Base-by-base conservation (phyloP, 2,329 filamentous ascomycete genomes). In the Ilyonectria mors-panacis region DNA sequence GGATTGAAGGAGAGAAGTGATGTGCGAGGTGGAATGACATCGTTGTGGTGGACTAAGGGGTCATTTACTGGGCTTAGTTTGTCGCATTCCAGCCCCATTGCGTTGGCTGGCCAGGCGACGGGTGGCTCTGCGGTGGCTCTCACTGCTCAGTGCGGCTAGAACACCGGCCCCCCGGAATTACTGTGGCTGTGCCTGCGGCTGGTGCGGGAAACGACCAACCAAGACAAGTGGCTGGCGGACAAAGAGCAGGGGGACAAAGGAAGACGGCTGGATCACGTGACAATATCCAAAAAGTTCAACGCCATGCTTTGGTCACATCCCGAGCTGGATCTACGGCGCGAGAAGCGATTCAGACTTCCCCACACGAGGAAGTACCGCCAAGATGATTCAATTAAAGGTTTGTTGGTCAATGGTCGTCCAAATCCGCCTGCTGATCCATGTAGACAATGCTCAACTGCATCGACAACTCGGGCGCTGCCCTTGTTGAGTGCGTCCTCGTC, bases 401-500 rank as follows among this genome's bases (percentile, higher is more conserved):
- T 23, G 42, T 5, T 1, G 15, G 15, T 6, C 1, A 17, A 13
- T 3, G 9, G 3, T 13, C 5, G 1, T 1, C 10, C 2, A 2
- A 2, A 2, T 2, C 0, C 1, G 1, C 1, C 13, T 37, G n/a
- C 71, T 77, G 15, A 78, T 58, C 0, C 10, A 35, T 8, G 0
- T 75, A 98, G 96, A 93, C 95, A 80, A 94, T 99, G 90, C 89
- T 99, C 77, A 98, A 96, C 85, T 98, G 96, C 91, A 98, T 99
- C 90, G 96, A 99, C 92, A 99, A 98, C 87, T 98, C 96, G 73
- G 96, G 96, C 80, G 96, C 96, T 75, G 95, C 96, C 77, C 88
- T 99, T 74, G 96, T 98, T 84, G 96, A 99, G 86, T 99, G 96
- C 85, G 93, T 93, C 81, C 92, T 95, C 80, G 93, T 98, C 70